Conservation (phyloP, 192 early-diverging fungal species). For the Umbelopsis vinacea region DNA sequence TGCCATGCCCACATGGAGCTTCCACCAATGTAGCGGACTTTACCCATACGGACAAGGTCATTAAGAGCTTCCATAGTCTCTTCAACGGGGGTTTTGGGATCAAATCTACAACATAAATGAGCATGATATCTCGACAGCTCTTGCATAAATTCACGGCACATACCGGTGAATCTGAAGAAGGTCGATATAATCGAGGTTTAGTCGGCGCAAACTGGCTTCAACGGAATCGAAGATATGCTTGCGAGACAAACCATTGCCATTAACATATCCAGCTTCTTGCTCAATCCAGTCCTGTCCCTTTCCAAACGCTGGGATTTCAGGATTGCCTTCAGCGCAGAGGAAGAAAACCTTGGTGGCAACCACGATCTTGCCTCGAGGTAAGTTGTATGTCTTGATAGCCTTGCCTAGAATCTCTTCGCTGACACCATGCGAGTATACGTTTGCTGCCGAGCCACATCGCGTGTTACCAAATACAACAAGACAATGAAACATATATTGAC, state of each 20-base stretch:
- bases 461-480: not conserved
- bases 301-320: not conserved
- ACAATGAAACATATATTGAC: not conserved
- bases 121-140: not conserved
- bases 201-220: conserved; percentile 66
- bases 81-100: conserved; percentile 56
- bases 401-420: conserved; percentile 43
- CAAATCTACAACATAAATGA: not conserved
- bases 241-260: conserved; percentile 77
- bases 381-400: conserved; percentile 45
- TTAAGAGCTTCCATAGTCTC: conserved; percentile 74
- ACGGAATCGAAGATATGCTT: conserved; percentile 85
- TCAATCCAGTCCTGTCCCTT: conserved; percentile 14
- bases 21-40: conserved; percentile 53
- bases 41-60: conserved; percentile 67
- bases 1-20: conserved; percentile 46
- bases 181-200: conserved; percentile 74
- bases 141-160: conserved; percentile 26
- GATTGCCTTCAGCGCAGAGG: conserved; percentile 46
- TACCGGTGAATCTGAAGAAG: conserved; percentile 78
- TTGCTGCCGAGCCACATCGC: conserved; percentile 43
- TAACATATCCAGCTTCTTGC: conserved; percentile 35
- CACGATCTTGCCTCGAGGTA: conserved; percentile 67
- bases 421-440: conserved; percentile 46
- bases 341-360: conserved; percentile 75